A percentile compares a stretch with the other conserved stretches of the same genome.
phyloP scores from a whole-genome alignment of 805 yeast species.

The Yamadazyma philogaea region DNA sequence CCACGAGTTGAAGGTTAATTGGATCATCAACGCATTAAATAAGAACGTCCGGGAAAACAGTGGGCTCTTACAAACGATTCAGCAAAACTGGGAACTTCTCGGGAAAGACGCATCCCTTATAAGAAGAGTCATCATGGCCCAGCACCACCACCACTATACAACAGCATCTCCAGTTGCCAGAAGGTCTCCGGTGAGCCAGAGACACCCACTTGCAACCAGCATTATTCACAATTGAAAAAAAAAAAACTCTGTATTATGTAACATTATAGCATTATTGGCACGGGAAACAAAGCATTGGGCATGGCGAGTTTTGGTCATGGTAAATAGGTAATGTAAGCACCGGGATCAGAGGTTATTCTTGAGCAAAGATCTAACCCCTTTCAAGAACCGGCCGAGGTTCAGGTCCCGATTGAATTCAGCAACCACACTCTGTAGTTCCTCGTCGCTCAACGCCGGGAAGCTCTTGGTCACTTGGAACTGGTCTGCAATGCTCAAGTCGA shows the following conservation, averaged over 20 bases:
- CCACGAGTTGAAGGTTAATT: slow-evolving; percentile 17
- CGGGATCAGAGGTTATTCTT: slow-evolving; percentile 2
- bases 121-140: slow-evolving; percentile 9
- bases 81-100: slow-evolving; percentile 18
- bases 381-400: slow-evolving; percentile 26
- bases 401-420: slow-evolving; percentile 25
- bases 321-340: not conserved
- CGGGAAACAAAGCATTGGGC: no score
- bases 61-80: slow-evolving; percentile 12
- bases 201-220: not conserved
- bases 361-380: slow-evolving; percentile 12
- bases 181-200: not conserved
- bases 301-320: not conserved
- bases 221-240: not conserved
- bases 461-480: slow-evolving; percentile 35
- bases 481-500: slow-evolving; percentile 46
- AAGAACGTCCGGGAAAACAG: slow-evolving; percentile 7
- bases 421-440: slow-evolving; percentile 15
- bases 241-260: no score
- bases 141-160: not conserved
- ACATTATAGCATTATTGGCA: not conserved
- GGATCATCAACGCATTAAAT: slow-evolving; percentile 20
- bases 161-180: not conserved
- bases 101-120: slow-evolving; percentile 12
- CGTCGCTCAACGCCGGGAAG: slow-evolving; percentile 34